Evolutionary conservation across 2,329 filamentous ascomycete genomes (phyloP).

Genomic region (Periconia sp.): DNA sequence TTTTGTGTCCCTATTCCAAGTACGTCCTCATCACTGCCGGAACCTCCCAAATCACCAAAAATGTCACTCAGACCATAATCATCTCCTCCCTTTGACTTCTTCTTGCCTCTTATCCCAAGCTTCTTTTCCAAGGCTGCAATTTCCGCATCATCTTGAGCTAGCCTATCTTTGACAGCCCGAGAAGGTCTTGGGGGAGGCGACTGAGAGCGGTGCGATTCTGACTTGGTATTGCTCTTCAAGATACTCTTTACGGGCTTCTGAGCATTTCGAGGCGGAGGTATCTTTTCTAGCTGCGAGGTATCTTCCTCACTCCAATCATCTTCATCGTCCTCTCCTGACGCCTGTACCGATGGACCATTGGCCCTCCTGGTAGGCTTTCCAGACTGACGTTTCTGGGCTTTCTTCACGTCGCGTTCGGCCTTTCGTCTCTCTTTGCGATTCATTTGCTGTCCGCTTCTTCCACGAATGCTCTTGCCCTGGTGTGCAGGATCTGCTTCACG

Average conservation of each 20-base stretch:
- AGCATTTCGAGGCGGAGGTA: constrained; percentile 21
- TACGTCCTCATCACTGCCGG: constrained; percentile 52
- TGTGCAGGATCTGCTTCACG: constrained; percentile 34
- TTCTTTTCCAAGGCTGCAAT: constrained; percentile 88
- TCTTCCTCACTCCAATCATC: constrained; percentile 41
- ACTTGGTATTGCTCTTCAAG: constrained; percentile 33
- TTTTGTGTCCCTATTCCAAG: constrained; percentile 53
- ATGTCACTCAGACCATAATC: constrained; percentile 85
- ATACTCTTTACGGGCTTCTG: constrained; percentile 43
- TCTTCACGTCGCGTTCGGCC: constrained; percentile 68
- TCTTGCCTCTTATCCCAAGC: constrained; percentile 80
- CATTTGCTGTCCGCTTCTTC: constrained; percentile 30
- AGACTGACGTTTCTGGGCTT: constrained; percentile 47
- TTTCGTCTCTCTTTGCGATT: constrained; percentile 71
- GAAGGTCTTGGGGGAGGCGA: constrained; percentile 36
- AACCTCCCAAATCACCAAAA: constrained; percentile 66
- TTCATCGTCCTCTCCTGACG: constrained; percentile 19
- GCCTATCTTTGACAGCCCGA: constrained; percentile 58
- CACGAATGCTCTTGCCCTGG: constrained; percentile 26
- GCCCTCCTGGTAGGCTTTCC: constrained; percentile 17
- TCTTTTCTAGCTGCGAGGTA: constrained; percentile 22
- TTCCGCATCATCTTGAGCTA: constrained; percentile 84
- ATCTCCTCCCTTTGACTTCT: constrained; percentile 72
- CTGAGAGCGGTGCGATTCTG: constrained; percentile 11
- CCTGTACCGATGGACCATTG: not conserved